phyloP scores from a whole-genome alignment of 345 rosid species.

The Gossypium herbaceum region DNA sequence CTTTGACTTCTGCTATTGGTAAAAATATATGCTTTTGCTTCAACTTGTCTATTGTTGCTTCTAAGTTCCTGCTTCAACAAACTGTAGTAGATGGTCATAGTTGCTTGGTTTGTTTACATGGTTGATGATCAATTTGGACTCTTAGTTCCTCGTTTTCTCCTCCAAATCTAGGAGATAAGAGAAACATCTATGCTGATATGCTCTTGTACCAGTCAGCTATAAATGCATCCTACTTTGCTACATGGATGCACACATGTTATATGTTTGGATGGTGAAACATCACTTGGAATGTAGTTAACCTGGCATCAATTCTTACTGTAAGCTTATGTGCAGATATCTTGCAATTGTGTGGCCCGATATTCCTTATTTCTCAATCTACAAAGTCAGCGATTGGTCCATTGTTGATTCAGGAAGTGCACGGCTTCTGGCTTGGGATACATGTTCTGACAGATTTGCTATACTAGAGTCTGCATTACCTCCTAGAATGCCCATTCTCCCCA shows the following conservation, averaged over 20 bases:
- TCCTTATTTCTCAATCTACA: conserved; percentile 88
- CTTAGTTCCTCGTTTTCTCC: not conserved
- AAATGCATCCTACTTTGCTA: conserved; percentile 9
- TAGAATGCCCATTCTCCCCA: conserved; percentile 81
- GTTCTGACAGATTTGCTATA: conserved; percentile 89
- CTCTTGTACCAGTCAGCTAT: not conserved
- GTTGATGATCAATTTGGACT: not conserved
- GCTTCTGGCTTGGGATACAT: conserved; percentile 94
- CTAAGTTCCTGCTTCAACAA: not conserved
- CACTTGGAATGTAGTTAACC: conserved; percentile 3
- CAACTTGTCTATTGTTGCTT: not conserved
- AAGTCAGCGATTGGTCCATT: conserved; percentile 90
- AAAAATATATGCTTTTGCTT: not conserved
- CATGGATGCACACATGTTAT: not conserved
- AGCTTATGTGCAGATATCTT: conserved; percentile 69
- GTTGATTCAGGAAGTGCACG: conserved; percentile 99
- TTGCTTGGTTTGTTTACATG: conserved; percentile 9
- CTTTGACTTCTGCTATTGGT: not conserved
- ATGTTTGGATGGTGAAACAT: conserved; percentile 5
- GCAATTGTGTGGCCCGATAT: conserved; percentile 98
- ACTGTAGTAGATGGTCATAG: conserved; percentile 10
- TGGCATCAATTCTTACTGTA: conserved; percentile 16
- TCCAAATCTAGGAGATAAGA: not conserved
- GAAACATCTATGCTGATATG: not conserved
- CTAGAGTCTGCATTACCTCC: conserved; percentile 79